A percentile compares a stretch with the other conserved stretches of the same genome.
These are phyloP conservation scores for Eimeria tenella DNA, from an alignment of 169 alveolate genomes.

Conservation along the genomic window DNA sequence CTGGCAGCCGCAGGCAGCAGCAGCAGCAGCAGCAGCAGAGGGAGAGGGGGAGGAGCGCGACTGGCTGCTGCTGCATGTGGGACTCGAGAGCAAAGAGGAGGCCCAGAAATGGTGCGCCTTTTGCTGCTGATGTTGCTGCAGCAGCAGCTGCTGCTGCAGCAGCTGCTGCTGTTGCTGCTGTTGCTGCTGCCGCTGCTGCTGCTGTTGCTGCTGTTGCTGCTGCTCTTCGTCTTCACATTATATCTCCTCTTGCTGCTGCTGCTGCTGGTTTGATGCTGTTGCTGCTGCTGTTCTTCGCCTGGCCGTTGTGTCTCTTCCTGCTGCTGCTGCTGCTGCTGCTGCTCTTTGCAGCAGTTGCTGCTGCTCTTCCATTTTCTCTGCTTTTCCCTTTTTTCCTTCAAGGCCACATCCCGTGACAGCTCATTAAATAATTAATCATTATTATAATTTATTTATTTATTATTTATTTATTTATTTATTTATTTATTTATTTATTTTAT, in stretches of 20 bases:
- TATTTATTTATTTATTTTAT: not conserved
- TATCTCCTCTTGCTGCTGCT: no score
- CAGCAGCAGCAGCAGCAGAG: conserved; percentile 15
- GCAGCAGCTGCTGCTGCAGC: no score
- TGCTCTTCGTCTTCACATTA: no score
- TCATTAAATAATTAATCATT: no score
- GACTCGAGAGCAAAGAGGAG: not conserved
- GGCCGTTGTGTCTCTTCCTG: not conserved
- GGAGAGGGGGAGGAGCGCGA: conserved; percentile 64
- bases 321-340: not conserved
- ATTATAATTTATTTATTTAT: not conserved
- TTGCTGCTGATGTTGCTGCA: not conserved
- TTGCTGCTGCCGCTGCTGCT: no score
- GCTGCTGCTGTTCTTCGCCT: not conserved
- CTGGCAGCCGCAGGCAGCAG: conserved; percentile 66
- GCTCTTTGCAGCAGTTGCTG: no score
- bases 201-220: no score
- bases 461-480: not conserved
- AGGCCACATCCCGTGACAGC: no score
- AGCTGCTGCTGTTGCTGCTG: no score
- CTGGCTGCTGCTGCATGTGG: conserved; percentile 56
- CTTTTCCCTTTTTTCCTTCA: no score
- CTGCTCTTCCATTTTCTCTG: no score
- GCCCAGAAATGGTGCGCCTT: conserved; percentile 32
- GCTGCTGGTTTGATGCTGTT: no score